Percentiles rank a stretch among this genome's conserved stretches.
Conservation (phyloP, 164 flowering plant species). For the Macadamia integrifolia region DNA sequence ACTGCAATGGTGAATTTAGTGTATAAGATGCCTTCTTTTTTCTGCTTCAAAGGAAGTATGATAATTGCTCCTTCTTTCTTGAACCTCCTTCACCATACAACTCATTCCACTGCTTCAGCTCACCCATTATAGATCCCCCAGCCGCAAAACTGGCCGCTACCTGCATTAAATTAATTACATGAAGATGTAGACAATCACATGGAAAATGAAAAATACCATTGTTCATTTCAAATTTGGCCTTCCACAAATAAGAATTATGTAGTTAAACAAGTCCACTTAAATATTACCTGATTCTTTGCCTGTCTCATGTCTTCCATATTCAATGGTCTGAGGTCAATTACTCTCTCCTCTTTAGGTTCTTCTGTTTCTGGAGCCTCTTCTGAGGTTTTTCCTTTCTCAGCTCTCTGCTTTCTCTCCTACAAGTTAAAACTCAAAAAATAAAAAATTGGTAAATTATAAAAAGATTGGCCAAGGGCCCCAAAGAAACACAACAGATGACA, state of each 20-base stretch:
- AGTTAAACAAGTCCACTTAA: background rate
- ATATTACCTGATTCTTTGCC: conserved; percentile 87
- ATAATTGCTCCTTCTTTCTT: conserved; percentile 73
- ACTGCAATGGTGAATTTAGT: background rate
- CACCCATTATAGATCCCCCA: conserved; percentile 70
- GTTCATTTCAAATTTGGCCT: too few relatives aligned
- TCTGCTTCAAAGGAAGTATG: conserved; percentile 61
- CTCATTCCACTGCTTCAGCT: conserved; percentile 91
- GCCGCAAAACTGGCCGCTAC: conserved; percentile 91
- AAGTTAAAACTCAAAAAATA: background rate
- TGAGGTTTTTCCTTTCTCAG: conserved; percentile 38
- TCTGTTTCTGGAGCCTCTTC: conserved; percentile 39
- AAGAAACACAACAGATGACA: background rate
- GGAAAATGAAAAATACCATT: background rate
- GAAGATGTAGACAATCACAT: background rate
- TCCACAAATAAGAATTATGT: background rate
- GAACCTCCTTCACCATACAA: conserved; percentile 93
- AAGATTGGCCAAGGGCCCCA: too few relatives aligned
- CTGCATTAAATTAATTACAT: conserved; percentile 29
- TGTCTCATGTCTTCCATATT: conserved; percentile 91
- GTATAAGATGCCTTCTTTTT: background rate
- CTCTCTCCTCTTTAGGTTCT: conserved; percentile 45
- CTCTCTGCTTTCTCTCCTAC: conserved; percentile 60
- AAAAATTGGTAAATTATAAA: too few relatives aligned
- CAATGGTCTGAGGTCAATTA: conserved; percentile 58